phyloP scores from a whole-genome alignment of 2,329 filamentous ascomycete genomes.

The Cryphonectria radicalis region DNA sequence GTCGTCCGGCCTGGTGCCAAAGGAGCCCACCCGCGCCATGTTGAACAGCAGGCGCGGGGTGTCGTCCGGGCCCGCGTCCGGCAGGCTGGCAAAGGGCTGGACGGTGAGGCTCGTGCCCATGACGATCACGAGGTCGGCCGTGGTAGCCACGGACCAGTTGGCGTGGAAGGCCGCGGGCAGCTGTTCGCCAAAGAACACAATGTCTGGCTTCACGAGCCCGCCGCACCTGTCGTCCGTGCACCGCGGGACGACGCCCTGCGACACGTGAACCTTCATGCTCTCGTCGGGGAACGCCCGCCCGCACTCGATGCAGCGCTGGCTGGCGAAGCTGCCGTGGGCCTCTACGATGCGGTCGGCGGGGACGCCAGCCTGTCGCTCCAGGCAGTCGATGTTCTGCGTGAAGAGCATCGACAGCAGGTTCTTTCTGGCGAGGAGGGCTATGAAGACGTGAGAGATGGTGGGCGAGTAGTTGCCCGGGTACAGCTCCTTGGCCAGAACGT shows the following conservation, averaged over 20 bases:
- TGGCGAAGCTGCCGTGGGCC: slow-evolving; percentile 93
- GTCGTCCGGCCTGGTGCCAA: slow-evolving; percentile 81
- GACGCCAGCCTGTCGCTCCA: slow-evolving; percentile 86
- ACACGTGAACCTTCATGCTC: slow-evolving; percentile 72
- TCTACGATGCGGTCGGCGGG: slow-evolving; percentile 82
- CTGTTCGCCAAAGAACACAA: slow-evolving; percentile 84
- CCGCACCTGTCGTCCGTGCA: slow-evolving; percentile 67
- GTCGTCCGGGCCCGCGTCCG: slow-evolving; percentile 62
- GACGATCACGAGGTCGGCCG: slow-evolving; percentile 43
- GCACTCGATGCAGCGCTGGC: slow-evolving; percentile 91
- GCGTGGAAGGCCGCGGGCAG: slow-evolving; percentile 66
- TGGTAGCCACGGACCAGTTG: slow-evolving; percentile 55
- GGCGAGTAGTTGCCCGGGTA: slow-evolving; percentile 89
- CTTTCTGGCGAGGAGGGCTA: slow-evolving; percentile 80
- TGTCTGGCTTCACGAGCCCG: slow-evolving; percentile 89
- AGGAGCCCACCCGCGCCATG: slow-evolving; percentile 75
- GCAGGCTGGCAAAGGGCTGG: slow-evolving; percentile 85
- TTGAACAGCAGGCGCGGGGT: slow-evolving; percentile 87
- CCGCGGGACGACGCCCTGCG: slow-evolving; percentile 68
- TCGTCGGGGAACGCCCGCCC: slow-evolving; percentile 71
- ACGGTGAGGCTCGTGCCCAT: slow-evolving; percentile 87
- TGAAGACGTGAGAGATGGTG: slow-evolving; percentile 88
- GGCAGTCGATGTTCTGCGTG: slow-evolving; percentile 96
- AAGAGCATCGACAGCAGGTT: slow-evolving; percentile 82
- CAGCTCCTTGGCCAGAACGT: slow-evolving; percentile 86